Evolutionary conservation across 106 monocot genomes (phyloP).

Genomic region (Allium cepa): DNA sequence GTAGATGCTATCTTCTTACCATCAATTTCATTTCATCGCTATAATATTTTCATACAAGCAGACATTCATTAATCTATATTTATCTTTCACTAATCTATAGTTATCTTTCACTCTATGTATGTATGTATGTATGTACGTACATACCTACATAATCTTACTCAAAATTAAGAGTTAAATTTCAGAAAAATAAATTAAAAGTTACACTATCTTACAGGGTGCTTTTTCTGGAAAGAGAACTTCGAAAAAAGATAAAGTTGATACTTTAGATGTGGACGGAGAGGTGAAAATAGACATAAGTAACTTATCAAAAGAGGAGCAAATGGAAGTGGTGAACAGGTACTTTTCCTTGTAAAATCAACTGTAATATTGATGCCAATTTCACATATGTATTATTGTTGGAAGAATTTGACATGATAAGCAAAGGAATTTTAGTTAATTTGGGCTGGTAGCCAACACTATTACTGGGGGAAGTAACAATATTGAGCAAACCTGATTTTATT

Average conservation of each 20-base stretch:
- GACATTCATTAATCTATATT: too few species aligned
- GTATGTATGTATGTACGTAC: too few species aligned
- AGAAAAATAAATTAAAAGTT: neutral
- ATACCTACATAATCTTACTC: neutral
- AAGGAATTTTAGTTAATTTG: neutral
- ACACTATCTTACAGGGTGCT: constrained; percentile 16
- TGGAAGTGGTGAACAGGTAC: constrained; percentile 80
- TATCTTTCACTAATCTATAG: too few species aligned
- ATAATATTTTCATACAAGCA: too few species aligned
- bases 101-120: too few species aligned
- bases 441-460: neutral
- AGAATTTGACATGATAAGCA: neutral
- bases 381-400: neutral
- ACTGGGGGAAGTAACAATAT: too few species aligned
- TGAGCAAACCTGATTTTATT: too few species aligned
- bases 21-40: too few species aligned
- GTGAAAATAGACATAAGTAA: constrained; percentile 56
- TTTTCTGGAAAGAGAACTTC: constrained; percentile 18
- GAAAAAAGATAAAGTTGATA: constrained; percentile 8
- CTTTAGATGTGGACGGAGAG: constrained; percentile 19
- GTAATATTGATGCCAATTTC: neutral
- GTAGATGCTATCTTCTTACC: too few species aligned
- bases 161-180: neutral
- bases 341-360: neutral
- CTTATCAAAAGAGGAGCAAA: constrained; percentile 73